A percentile compares a stretch with the other conserved stretches of the same genome.
These are phyloP conservation scores for Pichia exigua DNA, from an alignment of 805 yeast species.

Conservation along the genomic window DNA sequence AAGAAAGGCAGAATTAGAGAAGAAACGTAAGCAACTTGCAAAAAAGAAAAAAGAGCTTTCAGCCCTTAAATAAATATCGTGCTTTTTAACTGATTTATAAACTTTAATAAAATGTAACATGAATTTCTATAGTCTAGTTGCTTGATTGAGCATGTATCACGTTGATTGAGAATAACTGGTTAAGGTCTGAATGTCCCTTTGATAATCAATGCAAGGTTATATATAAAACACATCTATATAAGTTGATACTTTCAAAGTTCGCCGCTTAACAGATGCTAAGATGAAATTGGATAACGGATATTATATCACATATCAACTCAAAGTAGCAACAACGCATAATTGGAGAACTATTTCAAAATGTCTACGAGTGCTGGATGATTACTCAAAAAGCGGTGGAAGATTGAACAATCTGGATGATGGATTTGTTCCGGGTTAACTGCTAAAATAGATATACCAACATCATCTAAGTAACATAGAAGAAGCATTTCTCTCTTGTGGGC, in stretches of 20 bases:
- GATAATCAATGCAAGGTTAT: no score
- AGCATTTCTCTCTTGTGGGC: no score
- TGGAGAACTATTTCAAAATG: slow-evolving; percentile 22
- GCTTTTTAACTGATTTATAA: neutral
- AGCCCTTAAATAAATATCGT: neutral
- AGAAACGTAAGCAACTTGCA: slow-evolving; percentile 62
- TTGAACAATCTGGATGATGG: slow-evolving; percentile 30
- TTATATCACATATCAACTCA: neutral
- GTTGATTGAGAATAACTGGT: neutral
- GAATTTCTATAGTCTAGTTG: neutral
- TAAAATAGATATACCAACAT: no score
- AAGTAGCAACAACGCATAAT: neutral
- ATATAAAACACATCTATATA: no score
- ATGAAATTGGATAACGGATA: neutral
- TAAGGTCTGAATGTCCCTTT: no score
- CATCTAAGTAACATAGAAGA: no score
- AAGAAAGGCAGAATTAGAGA: slow-evolving; percentile 58
- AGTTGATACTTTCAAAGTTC: no score
- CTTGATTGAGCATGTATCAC: neutral
- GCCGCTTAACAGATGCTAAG: no score
- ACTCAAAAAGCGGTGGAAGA: slow-evolving; percentile 18
- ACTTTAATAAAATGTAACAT: neutral
- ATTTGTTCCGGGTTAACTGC: no score
- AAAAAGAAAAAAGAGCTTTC: slow-evolving; percentile 41
- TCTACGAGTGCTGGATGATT: slow-evolving; percentile 22